Evolutionary conservation across 176 grass and related monocot genomes (phyloP).

Genomic region (Carex parvula): DNA sequence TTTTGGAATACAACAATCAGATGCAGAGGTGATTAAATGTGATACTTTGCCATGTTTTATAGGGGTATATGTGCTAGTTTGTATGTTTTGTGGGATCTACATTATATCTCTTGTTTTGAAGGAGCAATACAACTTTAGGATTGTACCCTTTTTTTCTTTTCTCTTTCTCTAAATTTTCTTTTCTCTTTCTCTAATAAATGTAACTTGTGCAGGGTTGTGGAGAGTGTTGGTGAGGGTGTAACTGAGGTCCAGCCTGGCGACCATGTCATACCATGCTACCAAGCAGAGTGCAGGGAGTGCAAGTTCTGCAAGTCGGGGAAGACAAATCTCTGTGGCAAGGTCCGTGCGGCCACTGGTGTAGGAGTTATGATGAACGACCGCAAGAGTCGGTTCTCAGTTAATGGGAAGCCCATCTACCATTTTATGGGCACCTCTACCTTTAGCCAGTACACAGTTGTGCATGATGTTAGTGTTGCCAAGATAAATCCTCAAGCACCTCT

Average conservation of each 20-base stretch:
- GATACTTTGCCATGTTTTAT: not conserved
- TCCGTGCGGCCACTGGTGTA: constrained; percentile 70
- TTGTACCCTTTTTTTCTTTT: not conserved
- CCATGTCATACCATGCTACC: constrained; percentile 98
- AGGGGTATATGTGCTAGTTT: not conserved
- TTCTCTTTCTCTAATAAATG: no score
- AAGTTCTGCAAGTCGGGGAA: constrained; percentile 95
- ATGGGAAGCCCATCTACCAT: constrained; percentile 88
- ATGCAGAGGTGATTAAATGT: not conserved
- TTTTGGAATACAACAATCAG: not conserved
- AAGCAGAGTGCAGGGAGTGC: constrained; percentile 88
- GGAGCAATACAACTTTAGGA: not conserved
- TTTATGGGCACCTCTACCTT: constrained; percentile 99
- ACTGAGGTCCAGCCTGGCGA: constrained; percentile 86
- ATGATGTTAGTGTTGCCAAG: constrained; percentile 97
- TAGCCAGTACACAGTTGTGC: constrained; percentile 97
- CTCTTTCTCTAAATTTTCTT: not conserved
- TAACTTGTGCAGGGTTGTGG: constrained; percentile 54
- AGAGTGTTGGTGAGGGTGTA: constrained; percentile 95
- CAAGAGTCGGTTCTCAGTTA: constrained; percentile 78
- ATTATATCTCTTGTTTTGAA: not conserved
- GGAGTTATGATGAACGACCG: constrained; percentile 92
- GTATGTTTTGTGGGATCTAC: not conserved
- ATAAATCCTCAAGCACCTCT: constrained; percentile 78
- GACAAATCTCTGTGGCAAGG: constrained; percentile 95